Evolutionary conservation across 2,329 filamentous ascomycete genomes (phyloP), one percentile per base, ranked within the genome.

Genomic region (Madurella mycetomatis): DNA sequence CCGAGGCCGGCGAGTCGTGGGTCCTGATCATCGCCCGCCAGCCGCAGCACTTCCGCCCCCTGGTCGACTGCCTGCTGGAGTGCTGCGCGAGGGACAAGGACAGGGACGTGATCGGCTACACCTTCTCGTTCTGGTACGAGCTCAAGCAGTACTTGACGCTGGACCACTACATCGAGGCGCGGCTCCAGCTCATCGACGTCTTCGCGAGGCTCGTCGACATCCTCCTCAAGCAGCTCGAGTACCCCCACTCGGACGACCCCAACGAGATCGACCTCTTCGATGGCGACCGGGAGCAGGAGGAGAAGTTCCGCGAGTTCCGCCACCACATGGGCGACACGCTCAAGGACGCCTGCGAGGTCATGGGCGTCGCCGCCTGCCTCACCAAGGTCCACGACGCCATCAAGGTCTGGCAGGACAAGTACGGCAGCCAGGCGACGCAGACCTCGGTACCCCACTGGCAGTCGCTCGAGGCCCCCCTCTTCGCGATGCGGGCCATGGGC

Each of bases 91-190:
- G 88, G 62, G 94, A 99, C 70, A 85, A 85, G 68, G 92, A 96
- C 51, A 84, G 88, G 58, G 94, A 99, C 62, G 90, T 92, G 4
- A 91, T 99, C 59, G 89, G 90, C 51, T 85, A 94, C 65, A 99
- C 95, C 0, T 99, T 99, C 72, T 85, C 84, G 62, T 97, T 99
- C 74, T 99, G 94, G 94, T 97, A 95, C 69, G 94, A 99, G 68
- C 80, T 99, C 45, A 99, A 99, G 76, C 91, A 96, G 69, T 96
- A 95, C 69, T 79, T 99, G 46, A 91, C 92, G 1, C 73, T 99
- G 50, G 92, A 97, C 37, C 87, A 87, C 62, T 99, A 96, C 68
- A 88, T 89, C 49, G 82, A 91, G 64, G 88, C 92, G 41, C 84
- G 92, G 49, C 71, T 90, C 59, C 80, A 88, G 64, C 82, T 90